Conservation (phyloP, 1,139 yeast species). For the Blastobotrys persicus region DNA sequence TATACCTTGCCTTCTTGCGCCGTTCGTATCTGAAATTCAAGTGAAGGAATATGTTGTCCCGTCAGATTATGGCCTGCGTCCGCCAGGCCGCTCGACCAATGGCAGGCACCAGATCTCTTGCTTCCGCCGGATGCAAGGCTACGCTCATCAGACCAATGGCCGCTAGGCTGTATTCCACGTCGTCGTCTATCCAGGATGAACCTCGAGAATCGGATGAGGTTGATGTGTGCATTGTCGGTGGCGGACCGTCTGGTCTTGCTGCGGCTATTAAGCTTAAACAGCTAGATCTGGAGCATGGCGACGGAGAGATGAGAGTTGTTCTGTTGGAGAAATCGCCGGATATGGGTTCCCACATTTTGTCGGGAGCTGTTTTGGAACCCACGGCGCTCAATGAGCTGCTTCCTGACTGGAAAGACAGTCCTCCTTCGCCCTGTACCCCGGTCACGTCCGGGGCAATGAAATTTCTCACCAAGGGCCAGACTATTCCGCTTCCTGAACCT, state of each 20-base stretch:
- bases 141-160: background rate
- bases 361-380: conserved; percentile 95
- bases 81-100: background rate
- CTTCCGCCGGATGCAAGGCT: background rate
- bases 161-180: background rate
- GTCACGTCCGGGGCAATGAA: conserved; percentile 76
- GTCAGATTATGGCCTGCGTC: conserved; percentile 1
- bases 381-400: conserved; percentile 78
- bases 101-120: background rate
- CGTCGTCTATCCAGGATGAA: conserved; percentile 30
- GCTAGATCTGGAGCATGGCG: conserved; percentile 65
- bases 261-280: conserved; percentile 89
- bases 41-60: conserved; percentile 1
- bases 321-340: conserved; percentile 91
- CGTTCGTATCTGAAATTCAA: background rate
- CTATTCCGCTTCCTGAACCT: conserved; percentile 84
- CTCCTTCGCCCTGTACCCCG: conserved; percentile 72
- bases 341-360: conserved; percentile 81
- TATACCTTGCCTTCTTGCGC: background rate
- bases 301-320: conserved; percentile 73
- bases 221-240: conserved; percentile 95
- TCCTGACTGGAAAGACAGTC: conserved; percentile 57
- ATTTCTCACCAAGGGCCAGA: conserved; percentile 54
- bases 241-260: conserved; percentile 96
- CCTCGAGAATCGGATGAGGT: conserved; percentile 81